phyloP scores from a whole-genome alignment of 805 yeast genomes.

The Kuraishia hungarica region DNA sequence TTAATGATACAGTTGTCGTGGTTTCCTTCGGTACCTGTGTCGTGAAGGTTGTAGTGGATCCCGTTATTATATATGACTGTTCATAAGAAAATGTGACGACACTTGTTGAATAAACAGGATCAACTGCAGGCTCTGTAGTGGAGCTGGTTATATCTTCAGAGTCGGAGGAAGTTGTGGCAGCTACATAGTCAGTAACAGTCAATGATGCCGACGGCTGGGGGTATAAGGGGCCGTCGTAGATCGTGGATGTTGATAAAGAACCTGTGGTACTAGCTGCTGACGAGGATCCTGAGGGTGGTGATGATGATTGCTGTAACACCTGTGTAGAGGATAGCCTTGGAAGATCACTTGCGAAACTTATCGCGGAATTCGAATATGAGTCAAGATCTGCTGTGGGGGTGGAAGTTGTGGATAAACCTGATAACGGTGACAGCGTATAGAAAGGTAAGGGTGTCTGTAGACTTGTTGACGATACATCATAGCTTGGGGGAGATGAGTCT shows the following conservation, averaged over 20 bases:
- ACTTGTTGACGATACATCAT: neutral
- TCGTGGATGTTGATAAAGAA: neutral
- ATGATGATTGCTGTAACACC: slow-evolving; percentile 7
- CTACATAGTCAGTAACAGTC: too few species aligned
- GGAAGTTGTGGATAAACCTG: neutral
- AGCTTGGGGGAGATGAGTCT: neutral
- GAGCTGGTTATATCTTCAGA: neutral
- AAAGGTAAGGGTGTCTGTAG: neutral
- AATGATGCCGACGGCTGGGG: neutral
- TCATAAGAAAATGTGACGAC: slow-evolving; percentile 15
- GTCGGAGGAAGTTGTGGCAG: neutral
- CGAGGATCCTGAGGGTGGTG: slow-evolving; percentile 17
- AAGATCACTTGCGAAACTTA: neutral
- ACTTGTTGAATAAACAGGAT: neutral
- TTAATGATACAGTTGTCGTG: slow-evolving; percentile 4
- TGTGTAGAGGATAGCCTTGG: neutral
- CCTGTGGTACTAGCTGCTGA: slow-evolving; percentile 2
- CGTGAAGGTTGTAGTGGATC: slow-evolving; percentile 13
- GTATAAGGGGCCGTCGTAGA: neutral
- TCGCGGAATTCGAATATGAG: neutral
- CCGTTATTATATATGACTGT: slow-evolving; percentile 21
- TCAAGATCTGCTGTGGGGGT: neutral
- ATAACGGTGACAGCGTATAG: neutral
- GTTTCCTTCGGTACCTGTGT: slow-evolving; percentile 9
- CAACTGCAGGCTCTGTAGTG: neutral